A percentile compares a stretch with the other conserved stretches of the same genome.
Evolutionary conservation across 192 early-diverging fungal genomes (phyloP).

Genomic region (Glomus cerebriforme): DNA sequence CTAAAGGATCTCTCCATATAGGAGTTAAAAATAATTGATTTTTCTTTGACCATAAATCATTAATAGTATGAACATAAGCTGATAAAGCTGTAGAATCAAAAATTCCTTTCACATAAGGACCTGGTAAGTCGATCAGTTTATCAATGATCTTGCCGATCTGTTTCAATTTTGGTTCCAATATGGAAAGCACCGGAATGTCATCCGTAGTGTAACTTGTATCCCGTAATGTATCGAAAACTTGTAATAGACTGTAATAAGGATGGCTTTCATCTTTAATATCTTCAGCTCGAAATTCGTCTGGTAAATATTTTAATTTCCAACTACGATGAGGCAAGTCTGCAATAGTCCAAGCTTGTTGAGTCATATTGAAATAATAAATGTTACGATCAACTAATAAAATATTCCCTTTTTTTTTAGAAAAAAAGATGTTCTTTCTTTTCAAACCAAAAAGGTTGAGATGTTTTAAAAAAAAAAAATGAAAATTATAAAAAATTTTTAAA

Average conservation of each 20-base stretch:
- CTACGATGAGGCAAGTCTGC: conserved; percentile 11
- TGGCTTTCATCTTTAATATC: conserved; percentile 15
- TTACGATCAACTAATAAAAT: not conserved
- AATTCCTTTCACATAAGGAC: conserved; percentile 9
- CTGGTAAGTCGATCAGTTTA: conserved; percentile 21
- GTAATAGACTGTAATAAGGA: conserved; percentile 19
- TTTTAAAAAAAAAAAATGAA: not conserved
- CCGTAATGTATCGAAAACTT: conserved; percentile 9
- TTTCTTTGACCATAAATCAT: conserved; percentile 21
- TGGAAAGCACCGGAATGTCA: conserved; percentile 9
- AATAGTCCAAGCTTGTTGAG: conserved; percentile 20
- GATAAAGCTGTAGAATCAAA: conserved; percentile 15
- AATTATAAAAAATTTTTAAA: not conserved
- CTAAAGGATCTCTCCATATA: conserved; percentile 1
- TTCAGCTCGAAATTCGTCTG: conserved; percentile 12
- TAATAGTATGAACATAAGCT: conserved; percentile 15
- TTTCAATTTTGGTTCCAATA: conserved; percentile 15
- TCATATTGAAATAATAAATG: not conserved
- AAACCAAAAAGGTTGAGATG: not conserved
- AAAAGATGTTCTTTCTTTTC: not conserved
- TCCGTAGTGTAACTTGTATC: not conserved
- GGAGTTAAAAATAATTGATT: conserved; percentile 15
- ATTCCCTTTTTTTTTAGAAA: no score
- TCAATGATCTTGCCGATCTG: conserved; percentile 27
- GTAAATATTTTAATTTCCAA: conserved; percentile 28